phyloP scores from a whole-genome alignment of 345 rosid genomes.

The Acer saccharum region DNA sequence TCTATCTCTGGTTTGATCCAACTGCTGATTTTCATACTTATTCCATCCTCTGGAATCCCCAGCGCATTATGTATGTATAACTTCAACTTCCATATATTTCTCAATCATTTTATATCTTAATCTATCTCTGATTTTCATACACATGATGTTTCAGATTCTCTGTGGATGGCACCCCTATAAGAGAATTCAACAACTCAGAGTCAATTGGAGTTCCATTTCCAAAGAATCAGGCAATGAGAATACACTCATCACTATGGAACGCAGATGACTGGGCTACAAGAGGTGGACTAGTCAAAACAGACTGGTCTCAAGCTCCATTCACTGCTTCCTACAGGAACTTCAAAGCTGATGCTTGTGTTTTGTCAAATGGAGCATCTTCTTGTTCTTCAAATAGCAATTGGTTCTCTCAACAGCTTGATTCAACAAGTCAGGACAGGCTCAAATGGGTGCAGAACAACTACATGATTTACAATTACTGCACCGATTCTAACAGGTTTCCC shows the following conservation, averaged over 20 bases:
- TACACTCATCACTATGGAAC: conserved; percentile 61
- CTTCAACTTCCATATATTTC: too few species aligned
- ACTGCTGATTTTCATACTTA: too few species aligned
- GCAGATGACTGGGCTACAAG: conserved; percentile 83
- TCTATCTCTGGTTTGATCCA: too few species aligned
- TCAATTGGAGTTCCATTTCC: conserved; percentile 49
- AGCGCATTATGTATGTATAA: too few species aligned
- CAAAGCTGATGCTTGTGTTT: neutral
- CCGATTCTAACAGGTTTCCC: conserved; percentile 5
- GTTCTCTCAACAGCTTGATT: conserved; percentile 45
- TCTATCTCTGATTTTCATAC: too few species aligned
- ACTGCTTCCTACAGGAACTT: conserved; percentile 35
- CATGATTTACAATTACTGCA: too few species aligned
- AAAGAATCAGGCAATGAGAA: conserved; percentile 57
- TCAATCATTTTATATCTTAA: too few species aligned
- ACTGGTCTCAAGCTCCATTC: conserved; percentile 67
- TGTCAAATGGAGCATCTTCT: neutral
- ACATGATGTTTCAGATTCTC: too few species aligned
- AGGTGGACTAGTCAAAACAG: conserved; percentile 69
- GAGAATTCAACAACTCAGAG: conserved; percentile 61
- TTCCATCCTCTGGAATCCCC: too few species aligned
- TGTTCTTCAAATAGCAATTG: conserved; percentile 23
- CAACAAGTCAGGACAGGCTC: conserved; percentile 28
- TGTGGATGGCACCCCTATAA: conserved; percentile 15
- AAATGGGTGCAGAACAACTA: too few species aligned